A percentile compares a stretch with the other conserved stretches of the same genome.
phyloP scores from a whole-genome alignment of 495 filamentous ascomycete species.

The Aspergillus wentii region DNA sequence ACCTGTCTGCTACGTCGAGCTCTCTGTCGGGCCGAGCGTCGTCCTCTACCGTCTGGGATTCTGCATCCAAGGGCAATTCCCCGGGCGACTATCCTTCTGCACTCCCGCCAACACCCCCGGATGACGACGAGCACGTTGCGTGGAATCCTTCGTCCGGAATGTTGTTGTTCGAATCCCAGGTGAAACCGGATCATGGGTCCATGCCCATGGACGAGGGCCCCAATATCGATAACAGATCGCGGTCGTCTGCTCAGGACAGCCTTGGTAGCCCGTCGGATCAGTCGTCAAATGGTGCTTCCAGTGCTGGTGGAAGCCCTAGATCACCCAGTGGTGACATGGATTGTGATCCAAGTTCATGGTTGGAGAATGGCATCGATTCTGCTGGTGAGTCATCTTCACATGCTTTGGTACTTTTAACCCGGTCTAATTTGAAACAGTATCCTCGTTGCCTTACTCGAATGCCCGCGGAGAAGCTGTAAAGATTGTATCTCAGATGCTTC shows the following conservation, averaged over 20 bases:
- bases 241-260: constrained; percentile 21
- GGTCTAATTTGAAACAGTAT: constrained; percentile 16
- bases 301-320: constrained; percentile 31
- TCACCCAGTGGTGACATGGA: constrained; percentile 37
- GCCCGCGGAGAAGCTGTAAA: constrained; percentile 42
- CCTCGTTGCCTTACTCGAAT: constrained; percentile 30
- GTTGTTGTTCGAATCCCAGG: constrained; percentile 27
- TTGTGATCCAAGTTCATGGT: constrained; percentile 36
- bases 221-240: constrained; percentile 25
- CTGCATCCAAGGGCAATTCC: constrained; percentile 15
- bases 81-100: constrained; percentile 28
- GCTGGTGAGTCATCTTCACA: constrained; percentile 34
- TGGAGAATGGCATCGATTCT: constrained; percentile 39
- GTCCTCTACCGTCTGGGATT: constrained; percentile 24
- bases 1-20: constrained; percentile 31
- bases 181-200: constrained; percentile 22
- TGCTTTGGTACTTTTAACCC: not conserved
- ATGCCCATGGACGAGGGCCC: constrained; percentile 34
- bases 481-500: constrained; percentile 58
- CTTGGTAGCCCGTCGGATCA: constrained; percentile 32
- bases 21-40: constrained; percentile 24
- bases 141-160: constrained; percentile 34
- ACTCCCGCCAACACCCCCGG: constrained; percentile 38
- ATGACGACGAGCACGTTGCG: constrained; percentile 37
- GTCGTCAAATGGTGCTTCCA: constrained; percentile 31